A percentile compares a stretch with the other conserved stretches of the same genome.
Evolutionary conservation across 2,329 filamentous ascomycete genomes (phyloP).

Genomic region (Metarhizium robertsii): DNA sequence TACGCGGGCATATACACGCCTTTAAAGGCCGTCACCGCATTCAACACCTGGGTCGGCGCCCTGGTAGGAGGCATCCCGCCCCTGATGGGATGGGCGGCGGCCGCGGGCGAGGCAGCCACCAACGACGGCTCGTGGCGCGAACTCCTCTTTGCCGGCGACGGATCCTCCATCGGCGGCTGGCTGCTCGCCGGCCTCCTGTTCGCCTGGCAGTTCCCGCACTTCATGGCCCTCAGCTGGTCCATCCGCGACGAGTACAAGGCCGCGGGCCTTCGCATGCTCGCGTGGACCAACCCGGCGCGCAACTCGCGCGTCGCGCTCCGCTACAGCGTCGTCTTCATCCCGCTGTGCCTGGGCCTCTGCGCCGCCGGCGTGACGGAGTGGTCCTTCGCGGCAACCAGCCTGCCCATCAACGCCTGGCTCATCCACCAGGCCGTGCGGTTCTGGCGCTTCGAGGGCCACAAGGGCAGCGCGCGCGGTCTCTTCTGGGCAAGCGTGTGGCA

Average conservation of each 20-base stretch:
- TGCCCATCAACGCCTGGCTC: slow-evolving; percentile 80
- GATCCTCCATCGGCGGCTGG: slow-evolving; percentile 70
- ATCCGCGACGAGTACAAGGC: slow-evolving; percentile 83
- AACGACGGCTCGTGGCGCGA: slow-evolving; percentile 68
- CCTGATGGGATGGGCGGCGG: slow-evolving; percentile 96
- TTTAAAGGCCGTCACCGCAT: slow-evolving; percentile 72
- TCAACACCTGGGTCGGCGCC: slow-evolving; percentile 94
- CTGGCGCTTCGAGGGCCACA: slow-evolving; percentile 67
- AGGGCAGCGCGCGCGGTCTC: slow-evolving; percentile 70
- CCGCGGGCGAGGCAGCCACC: slow-evolving; percentile 77
- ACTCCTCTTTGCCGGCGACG: slow-evolving; percentile 59
- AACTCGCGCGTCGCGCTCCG: slow-evolving; percentile 82
- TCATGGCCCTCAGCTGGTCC: slow-evolving; percentile 84
- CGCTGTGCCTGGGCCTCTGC: slow-evolving; percentile 74
- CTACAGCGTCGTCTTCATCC: slow-evolving; percentile 79
- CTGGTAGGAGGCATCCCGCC: slow-evolving; percentile 90
- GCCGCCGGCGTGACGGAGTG: slow-evolving; percentile 75
- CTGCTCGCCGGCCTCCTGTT: slow-evolving; percentile 76
- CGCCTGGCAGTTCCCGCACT: slow-evolving; percentile 97
- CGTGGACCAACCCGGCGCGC: slow-evolving; percentile 76
- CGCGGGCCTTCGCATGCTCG: slow-evolving; percentile 62
- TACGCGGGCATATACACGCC: slow-evolving; percentile 93
- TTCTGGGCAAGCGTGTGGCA: slow-evolving; percentile 99
- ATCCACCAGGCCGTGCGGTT: slow-evolving; percentile 70
- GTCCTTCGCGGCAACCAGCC: slow-evolving; percentile 72